A percentile compares a stretch with the other conserved stretches of the same genome.
Conservation (phyloP, 2,329 filamentous ascomycete genomes). For the Sporothrix sp. region DNA sequence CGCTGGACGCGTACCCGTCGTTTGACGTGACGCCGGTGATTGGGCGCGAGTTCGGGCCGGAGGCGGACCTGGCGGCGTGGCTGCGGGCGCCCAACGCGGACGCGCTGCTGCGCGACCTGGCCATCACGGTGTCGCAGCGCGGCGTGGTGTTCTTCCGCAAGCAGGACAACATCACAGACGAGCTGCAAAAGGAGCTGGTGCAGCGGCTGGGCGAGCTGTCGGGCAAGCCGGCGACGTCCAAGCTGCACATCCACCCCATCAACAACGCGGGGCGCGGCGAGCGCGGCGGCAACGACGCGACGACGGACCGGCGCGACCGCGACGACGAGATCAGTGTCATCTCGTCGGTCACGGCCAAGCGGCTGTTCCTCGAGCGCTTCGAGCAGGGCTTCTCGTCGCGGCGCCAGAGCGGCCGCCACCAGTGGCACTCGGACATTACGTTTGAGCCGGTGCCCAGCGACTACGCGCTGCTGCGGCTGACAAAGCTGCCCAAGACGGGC, state of each 20-base stretch:
- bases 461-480: conserved; percentile 35
- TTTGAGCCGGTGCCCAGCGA: conserved; percentile 38
- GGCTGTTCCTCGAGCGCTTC: conserved; percentile 11
- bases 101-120: conserved; percentile 48
- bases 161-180: conserved; percentile 28
- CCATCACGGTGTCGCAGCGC: conserved; percentile 44
- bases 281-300: conserved; percentile 2
- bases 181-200: conserved; percentile 15
- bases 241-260: conserved; percentile 43
- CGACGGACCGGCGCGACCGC: background rate
- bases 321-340: conserved; percentile 39
- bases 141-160: conserved; percentile 42
- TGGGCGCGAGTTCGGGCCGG: conserved; percentile 40
- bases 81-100: conserved; percentile 46
- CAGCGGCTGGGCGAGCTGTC: conserved; percentile 16
- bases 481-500: conserved; percentile 32
- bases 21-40: conserved; percentile 46
- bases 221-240: conserved; percentile 34
- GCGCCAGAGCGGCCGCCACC: conserved; percentile 12
- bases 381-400: background rate
- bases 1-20: conserved; percentile 33
- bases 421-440: conserved; percentile 41
- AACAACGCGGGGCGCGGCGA: conserved; percentile 12
- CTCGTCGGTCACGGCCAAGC: conserved; percentile 29
- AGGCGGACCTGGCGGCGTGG: conserved; percentile 41